phyloP scores from a whole-genome alignment of 768 basidiomycete genomes.

The Imleria badia region DNA sequence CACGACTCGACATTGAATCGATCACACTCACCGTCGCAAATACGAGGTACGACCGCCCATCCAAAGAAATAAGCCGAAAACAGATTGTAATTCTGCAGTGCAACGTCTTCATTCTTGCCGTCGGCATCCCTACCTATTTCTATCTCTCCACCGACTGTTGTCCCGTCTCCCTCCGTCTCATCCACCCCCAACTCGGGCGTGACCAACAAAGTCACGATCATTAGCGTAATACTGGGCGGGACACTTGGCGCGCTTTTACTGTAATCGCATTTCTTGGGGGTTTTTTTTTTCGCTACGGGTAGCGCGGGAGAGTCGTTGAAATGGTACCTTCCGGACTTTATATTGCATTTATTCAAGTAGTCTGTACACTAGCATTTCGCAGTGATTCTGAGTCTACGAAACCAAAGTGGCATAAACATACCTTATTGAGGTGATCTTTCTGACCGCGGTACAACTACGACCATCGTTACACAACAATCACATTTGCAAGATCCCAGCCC shows the following conservation, averaged over 20 bases:
- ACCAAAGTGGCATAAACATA: slow-evolving; percentile 27
- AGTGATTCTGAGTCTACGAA: neutral
- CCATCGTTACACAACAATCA: neutral
- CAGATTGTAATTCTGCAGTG: slow-evolving; percentile 12
- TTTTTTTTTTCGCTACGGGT: too few species aligned
- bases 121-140: slow-evolving; percentile 22
- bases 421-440: neutral
- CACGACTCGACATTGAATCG: slow-evolving; percentile 39
- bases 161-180: slow-evolving; percentile 6
- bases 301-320: neutral
- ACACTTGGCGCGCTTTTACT: slow-evolving; percentile 11
- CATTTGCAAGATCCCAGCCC: neutral
- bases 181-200: slow-evolving; percentile 1
- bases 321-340: neutral
- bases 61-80: neutral
- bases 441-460: neutral
- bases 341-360: neutral
- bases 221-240: slow-evolving; percentile 16
- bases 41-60: slow-evolving; percentile 31
- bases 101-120: slow-evolving; percentile 29
- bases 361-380: neutral
- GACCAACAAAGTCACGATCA: slow-evolving; percentile 9
- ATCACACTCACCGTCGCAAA: slow-evolving; percentile 40
- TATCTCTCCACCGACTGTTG: slow-evolving; percentile 21
- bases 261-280: neutral